Base-by-base conservation (phyloP, 2,329 filamentous ascomycete genomes). In the Epichloe sylvatica region DNA sequence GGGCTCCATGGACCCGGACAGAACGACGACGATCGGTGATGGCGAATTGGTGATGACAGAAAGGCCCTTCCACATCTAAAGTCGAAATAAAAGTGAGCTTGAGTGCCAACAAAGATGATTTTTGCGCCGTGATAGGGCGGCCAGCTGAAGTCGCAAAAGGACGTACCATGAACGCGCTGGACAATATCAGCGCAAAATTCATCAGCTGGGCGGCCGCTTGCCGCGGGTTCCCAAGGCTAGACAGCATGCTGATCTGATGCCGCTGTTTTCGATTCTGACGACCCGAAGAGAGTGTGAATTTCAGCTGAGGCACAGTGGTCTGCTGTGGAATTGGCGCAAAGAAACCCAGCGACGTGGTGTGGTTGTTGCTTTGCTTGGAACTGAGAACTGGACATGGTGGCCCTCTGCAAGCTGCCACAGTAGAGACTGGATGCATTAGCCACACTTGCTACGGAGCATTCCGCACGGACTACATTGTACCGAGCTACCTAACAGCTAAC, bases 121-220 rank as follows among this genome's bases (percentile, higher is more conserved):
- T 30, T 30, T n/a, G 35, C 17, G 23, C 37, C 37, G 19, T n/a
- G 9, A 33, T 9, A 4, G n/a, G 12, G 33, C 15, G 13, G 34
- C 2, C 1, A 25, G 15, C 43, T 43, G 39, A 39, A 17, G 13
- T 4, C n/a, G 25, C 5, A 25, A 17, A 19, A n/a, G 13, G 37
- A 55, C 72, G 53, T 59, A 80, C 81, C 89, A 95, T 95, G 64
- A 95, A 95, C 1, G 90, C 89, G 1, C 87, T 92, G 9, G 84
- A 89, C 46, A 95, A 78, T 54, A 95, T 87, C 55, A 96, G 80
- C 50, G 83, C 88, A 66, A 96, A 95, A 70, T 94, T 94, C 63
- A 95, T 80, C 57, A 91, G 68, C 73, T 94, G 88, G 45, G 80
- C 76, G 59, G 88, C 81, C 49, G 85, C 76, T 66, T 94, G 87